Evolutionary conservation across 2,329 filamentous ascomycete genomes (phyloP), one percentile per base, ranked within the genome.

Genomic region (Fusarium kyushuense): DNA sequence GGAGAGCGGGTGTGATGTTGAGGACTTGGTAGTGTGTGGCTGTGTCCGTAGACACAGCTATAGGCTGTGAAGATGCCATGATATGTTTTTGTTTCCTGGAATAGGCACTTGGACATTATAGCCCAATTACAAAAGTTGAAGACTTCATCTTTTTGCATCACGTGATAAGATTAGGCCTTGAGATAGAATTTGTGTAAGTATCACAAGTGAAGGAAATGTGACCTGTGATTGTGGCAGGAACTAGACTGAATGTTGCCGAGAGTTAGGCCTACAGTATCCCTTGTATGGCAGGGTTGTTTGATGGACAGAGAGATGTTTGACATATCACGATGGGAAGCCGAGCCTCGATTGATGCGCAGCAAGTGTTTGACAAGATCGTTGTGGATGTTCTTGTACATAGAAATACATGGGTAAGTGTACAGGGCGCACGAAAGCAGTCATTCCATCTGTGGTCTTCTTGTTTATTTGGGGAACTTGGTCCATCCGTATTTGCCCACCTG

Each of bases 1-100:
- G 79, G 55, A 86, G 76, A 58, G 81, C 71, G 19, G 81, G 81
- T 14, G 85, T 84, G 63, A 90, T 79, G 60, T 82, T 82, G 58
- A 91, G 86, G 72, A 90, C 82, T 63, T 88, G 82, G 76, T 90
- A 91, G 77, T 89, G 83, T 38, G 86, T 88, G 69, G 82, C 77
- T 66, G 77, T 72, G 46, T 49, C 54, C 19, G 41, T 35, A 35
- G 54, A 35, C 42, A 45, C 58, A 9, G 55, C 30, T 49, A 38
- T 32, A 33, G 51, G 40, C 13, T 61, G 56, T 23, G 63, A 59
- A 29, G 56, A 35, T 32, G 56, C 61, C 61, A 70, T 69, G 33
- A 17, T 46, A n/a, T 33, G 23, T 45, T 13, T 12, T 43, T 42
- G 42, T 19, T 30, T 47, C 41, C 30, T 40, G n/a, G 13, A 9